Percentiles rank a stretch among this genome's conserved stretches.
phyloP scores from a whole-genome alignment of 768 basidiomycete species.

The Cytidiella melzeri region DNA sequence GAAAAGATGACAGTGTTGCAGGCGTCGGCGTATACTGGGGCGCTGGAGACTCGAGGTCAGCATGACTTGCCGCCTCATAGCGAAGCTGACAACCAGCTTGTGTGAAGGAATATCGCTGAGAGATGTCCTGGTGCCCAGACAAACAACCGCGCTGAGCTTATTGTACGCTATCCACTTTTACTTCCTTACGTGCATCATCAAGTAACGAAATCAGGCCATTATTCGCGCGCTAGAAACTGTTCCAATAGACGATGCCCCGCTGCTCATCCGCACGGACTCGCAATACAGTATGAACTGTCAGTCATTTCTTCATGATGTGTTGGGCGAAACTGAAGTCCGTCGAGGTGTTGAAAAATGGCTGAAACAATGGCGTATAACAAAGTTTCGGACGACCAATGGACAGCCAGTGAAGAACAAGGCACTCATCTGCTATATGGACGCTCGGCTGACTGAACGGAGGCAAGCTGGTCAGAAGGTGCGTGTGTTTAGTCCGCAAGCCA shows the following conservation, averaged over 20 bases:
- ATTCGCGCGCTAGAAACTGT: slow-evolving; percentile 73
- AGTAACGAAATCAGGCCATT: slow-evolving; percentile 56
- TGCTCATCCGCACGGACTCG: slow-evolving; percentile 84
- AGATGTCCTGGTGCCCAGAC: slow-evolving; percentile 80
- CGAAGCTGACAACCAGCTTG: not conserved
- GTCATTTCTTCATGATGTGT: slow-evolving; percentile 8
- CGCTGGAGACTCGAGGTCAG: slow-evolving; percentile 52
- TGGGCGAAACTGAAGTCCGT: slow-evolving; percentile 8
- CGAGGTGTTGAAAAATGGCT: slow-evolving; percentile 69
- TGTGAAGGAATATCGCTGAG: slow-evolving; percentile 80
- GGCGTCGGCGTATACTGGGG: slow-evolving; percentile 94
- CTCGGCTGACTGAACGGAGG: slow-evolving; percentile 51
- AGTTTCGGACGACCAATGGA: slow-evolving; percentile 42
- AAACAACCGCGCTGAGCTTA: slow-evolving; percentile 84
- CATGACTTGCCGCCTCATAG: not conserved
- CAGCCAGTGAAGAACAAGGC: slow-evolving; percentile 64
- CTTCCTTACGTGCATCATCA: slow-evolving; percentile 2
- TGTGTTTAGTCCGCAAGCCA: slow-evolving; percentile 32
- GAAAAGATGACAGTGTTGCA: slow-evolving; percentile 55
- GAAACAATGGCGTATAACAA: slow-evolving; percentile 53
- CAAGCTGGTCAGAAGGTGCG: slow-evolving; percentile 47
- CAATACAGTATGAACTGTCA: slow-evolving; percentile 76
- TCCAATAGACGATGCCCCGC: slow-evolving; percentile 43
- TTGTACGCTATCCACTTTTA: slow-evolving; percentile 41
- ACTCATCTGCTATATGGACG: slow-evolving; percentile 65